Base-by-base conservation (phyloP, 1,284 basidiomycete species). In the Irpex sp. region DNA sequence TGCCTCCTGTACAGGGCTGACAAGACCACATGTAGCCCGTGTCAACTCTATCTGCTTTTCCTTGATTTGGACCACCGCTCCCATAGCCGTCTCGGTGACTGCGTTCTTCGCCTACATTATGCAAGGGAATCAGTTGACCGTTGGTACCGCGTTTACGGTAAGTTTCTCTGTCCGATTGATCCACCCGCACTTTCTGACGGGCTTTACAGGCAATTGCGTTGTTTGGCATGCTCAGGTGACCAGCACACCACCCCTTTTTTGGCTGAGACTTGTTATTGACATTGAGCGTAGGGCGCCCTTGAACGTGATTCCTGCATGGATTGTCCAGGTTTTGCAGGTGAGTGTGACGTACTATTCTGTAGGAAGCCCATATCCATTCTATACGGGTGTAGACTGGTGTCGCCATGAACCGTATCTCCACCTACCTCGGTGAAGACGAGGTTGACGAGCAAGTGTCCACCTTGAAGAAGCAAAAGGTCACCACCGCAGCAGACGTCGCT, bases 391-490 rank as follows among this genome's bases (percentile, higher is more conserved):
- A 94, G 83, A 84, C 91, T 0, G 81, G 85, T 21, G 91, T 97
- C 2, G 86, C 92, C 0, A 73, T 96, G 31, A 83, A 92, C 58
- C 90, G 95, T 58, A 92, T 97, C 62, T 82, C 91, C 34, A 86
- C 85, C 0, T 97, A 91, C 75, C 82, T 97, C 8, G 81, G 82
- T 4, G 94, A 96, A 74, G 92, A 93, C 54, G 95, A 96, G 59
- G 76, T 79, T n/a, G 72, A 75, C 62, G 76, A 72, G 31, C 77
- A 78, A 59, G 77, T 79, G 0, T 79, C 77, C 5, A 72, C 70
- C 0, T 69, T 79, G 49, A 78, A 78, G 69, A 68, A 69, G 60
- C 54, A 15, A 9, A 72, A 76, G 9, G 65, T 60, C 36, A 69
- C 73, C 9, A 62, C 67, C 0, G 58, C 73, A 0, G 70, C 73